Conservation (phyloP, 257 asterid species). For the Scutellaria minor region DNA sequence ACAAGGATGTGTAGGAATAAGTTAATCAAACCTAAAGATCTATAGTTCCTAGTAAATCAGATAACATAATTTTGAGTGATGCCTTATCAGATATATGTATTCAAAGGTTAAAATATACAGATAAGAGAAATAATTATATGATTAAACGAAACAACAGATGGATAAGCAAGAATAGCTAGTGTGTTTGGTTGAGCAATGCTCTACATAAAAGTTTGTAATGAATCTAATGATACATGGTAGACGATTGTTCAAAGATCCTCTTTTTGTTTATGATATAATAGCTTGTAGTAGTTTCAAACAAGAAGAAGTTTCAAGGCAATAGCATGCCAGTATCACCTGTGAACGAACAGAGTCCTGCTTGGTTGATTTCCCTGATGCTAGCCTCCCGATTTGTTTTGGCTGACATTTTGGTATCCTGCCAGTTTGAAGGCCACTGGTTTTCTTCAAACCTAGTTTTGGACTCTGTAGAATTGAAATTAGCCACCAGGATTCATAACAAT, state of each 20-base stretch:
- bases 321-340: constrained; percentile 54
- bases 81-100: neutral
- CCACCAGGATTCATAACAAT: constrained; percentile 24
- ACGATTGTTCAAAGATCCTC: neutral
- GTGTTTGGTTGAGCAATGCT: neutral
- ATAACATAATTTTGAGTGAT: neutral
- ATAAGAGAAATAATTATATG: neutral
- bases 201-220: constrained; percentile 3
- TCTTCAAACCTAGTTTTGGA: constrained; percentile 53
- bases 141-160: neutral
- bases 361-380: constrained; percentile 50
- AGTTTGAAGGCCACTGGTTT: constrained; percentile 49
- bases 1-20: constrained; percentile 26
- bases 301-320: constrained; percentile 26
- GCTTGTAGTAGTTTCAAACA: constrained; percentile 8
- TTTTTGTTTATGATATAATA: neutral
- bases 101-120: constrained; percentile 17
- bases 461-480: constrained; percentile 47
- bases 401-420: constrained; percentile 51
- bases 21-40: constrained; percentile 24
- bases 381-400: constrained; percentile 59
- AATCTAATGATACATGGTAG: neutral
- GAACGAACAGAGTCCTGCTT: constrained; percentile 56
- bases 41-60: neutral
- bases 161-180: constrained; percentile 12